These are phyloP conservation scores for Candida neerlandica DNA, from an alignment of 1,139 yeast genomes.

Conservation along the genomic window DNA sequence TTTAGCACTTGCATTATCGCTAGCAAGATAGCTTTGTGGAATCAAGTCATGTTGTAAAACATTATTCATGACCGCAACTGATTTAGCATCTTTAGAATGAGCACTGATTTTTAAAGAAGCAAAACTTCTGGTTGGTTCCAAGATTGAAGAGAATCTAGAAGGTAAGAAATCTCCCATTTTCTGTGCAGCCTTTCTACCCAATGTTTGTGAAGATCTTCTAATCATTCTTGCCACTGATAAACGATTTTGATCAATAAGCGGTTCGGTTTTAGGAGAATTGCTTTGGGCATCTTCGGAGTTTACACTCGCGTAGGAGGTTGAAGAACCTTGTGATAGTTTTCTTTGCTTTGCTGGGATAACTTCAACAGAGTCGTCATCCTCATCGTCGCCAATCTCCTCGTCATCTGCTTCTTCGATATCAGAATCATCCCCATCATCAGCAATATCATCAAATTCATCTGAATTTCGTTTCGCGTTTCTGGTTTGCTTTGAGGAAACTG, in stretches of 20 bases:
- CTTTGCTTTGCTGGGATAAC: conserved; percentile 34
- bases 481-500: neutral
- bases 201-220: conserved; percentile 55
- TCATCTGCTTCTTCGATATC: conserved; percentile 31
- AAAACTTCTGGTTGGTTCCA: conserved; percentile 92
- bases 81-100: conserved; percentile 58
- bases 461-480: conserved; percentile 6
- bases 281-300: conserved; percentile 33
- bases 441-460: conserved; percentile 22
- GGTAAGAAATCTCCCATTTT: conserved; percentile 89
- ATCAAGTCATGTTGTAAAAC: conserved; percentile 43
- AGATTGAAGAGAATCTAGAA: conserved; percentile 76
- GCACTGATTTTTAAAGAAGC: conserved; percentile 87
- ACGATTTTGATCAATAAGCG: conserved; percentile 69
- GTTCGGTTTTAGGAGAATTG: conserved; percentile 46
- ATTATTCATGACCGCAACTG: conserved; percentile 59
- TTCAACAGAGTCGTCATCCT: conserved; percentile 28
- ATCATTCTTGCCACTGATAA: conserved; percentile 73
- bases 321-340: conserved; percentile 44
- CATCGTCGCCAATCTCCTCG: conserved; percentile 33
- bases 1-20: conserved; percentile 18
- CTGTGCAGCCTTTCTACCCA: conserved; percentile 80
- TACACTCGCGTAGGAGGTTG: conserved; percentile 40
- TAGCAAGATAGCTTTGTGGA: conserved; percentile 34
- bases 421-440: conserved; percentile 30